Conservation (phyloP, 768 basidiomycete species). For the Butyriboletus loyo region DNA sequence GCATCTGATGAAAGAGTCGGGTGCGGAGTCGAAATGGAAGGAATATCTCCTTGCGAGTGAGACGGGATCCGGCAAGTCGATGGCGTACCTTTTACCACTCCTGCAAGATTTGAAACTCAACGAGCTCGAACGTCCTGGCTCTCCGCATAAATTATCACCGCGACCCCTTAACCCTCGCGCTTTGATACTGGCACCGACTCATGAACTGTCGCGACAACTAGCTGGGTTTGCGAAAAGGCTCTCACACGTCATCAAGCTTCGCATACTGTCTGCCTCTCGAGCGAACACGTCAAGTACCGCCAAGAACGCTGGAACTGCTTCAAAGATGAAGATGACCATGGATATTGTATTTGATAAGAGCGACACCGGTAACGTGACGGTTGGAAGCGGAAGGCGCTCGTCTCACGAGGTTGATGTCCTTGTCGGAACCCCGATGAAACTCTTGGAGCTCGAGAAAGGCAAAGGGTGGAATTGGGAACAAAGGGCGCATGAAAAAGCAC, state of each 20-base stretch:
- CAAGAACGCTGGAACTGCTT: conserved; percentile 38
- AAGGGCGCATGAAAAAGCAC: conserved; percentile 24
- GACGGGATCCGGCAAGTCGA: conserved; percentile 89
- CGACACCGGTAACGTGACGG: conserved; percentile 29
- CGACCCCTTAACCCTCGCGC: conserved; percentile 62
- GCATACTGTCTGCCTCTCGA: conserved; percentile 67
- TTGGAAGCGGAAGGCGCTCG: conserved; percentile 17
- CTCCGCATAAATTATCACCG: conserved; percentile 11
- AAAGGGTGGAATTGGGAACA: conserved; percentile 50
- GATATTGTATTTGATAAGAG: conserved; percentile 18
- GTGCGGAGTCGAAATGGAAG: conserved; percentile 15
- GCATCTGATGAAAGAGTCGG: conserved; percentile 46
- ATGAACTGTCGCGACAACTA: conserved; percentile 83
- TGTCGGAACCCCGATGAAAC: conserved; percentile 63
- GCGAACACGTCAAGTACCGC: conserved; percentile 42
- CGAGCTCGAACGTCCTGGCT: conserved; percentile 38
- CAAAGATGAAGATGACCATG: conserved; percentile 42
- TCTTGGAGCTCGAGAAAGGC: conserved; percentile 57
- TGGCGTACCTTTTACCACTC: conserved; percentile 85
- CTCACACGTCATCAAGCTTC: conserved; percentile 70
- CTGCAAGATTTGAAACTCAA: conserved; percentile 72
- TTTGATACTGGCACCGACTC: conserved; percentile 82
- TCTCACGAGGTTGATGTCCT: conserved; percentile 47
- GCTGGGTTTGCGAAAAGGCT: conserved; percentile 71
- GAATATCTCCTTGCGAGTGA: conserved; percentile 79